phyloP scores from a whole-genome alignment of 2,329 filamentous ascomycete species.

The Penicillium sp. region DNA sequence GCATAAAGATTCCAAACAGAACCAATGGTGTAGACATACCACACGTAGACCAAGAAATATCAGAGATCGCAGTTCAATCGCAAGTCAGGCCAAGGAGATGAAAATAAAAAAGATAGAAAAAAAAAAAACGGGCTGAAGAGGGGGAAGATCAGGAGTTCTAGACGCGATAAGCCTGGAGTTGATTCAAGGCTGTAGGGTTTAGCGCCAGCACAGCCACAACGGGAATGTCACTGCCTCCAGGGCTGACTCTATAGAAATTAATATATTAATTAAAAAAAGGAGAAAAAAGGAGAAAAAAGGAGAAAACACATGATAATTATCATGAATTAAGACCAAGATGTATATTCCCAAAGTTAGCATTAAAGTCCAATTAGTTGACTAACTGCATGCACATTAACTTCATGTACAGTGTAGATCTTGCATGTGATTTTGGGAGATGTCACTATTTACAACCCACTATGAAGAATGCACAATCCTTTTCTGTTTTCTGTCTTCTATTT shows the following conservation, averaged over 20 bases:
- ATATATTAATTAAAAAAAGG: background rate
- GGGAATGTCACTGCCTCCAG: slow-evolving; percentile 6
- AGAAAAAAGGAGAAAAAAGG: background rate
- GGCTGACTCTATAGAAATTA: background rate
- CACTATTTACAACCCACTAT: background rate
- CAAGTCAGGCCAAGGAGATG: background rate
- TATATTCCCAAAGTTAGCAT: background rate
- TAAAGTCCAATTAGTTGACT: background rate
- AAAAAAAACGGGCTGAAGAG: background rate
- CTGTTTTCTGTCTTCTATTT: background rate
- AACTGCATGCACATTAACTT: background rate
- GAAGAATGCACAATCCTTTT: background rate
- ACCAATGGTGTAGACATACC: background rate
- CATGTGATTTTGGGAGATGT: background rate
- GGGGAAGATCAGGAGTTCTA: slow-evolving; percentile 14
- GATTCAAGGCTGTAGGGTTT: slow-evolving; percentile 17
- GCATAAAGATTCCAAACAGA: background rate
- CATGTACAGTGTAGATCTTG: background rate
- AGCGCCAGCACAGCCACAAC: slow-evolving; percentile 25
- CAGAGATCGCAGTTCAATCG: background rate
- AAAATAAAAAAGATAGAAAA: background rate
- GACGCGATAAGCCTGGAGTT: slow-evolving; percentile 19
- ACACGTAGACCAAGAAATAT: background rate
- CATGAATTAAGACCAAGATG: no score
- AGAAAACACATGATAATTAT: background rate